phyloP scores from a whole-genome alignment of 352 stramenopile species.

The Phytophthora foliorum region DNA sequence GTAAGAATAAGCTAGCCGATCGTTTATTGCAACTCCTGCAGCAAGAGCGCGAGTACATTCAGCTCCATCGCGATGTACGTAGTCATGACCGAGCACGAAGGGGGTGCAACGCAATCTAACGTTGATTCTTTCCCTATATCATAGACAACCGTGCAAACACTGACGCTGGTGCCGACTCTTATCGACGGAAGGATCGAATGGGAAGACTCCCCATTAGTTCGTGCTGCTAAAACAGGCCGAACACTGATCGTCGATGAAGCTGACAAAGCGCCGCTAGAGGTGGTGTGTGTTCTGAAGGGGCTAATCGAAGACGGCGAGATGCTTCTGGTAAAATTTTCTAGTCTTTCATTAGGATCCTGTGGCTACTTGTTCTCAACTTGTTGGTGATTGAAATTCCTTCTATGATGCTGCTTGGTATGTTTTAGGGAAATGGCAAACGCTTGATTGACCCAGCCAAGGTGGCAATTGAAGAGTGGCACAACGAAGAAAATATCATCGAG shows the following conservation, averaged over 20 bases:
- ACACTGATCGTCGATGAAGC: slow-evolving; percentile 96
- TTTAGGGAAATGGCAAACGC: slow-evolving; percentile 88
- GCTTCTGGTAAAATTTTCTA: slow-evolving; percentile 68
- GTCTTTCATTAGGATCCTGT: background rate
- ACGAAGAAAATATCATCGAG: slow-evolving; percentile 85
- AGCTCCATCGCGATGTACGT: slow-evolving; percentile 96
- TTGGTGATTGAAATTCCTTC: background rate
- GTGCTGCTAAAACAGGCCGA: slow-evolving; percentile 92
- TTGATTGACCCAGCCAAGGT: slow-evolving; percentile 82
- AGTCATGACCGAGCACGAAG: background rate
- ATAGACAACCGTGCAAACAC: slow-evolving; percentile 94
- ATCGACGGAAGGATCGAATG: slow-evolving; percentile 91
- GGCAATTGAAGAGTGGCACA: slow-evolving; percentile 63
- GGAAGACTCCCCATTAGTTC: slow-evolving; percentile 96
- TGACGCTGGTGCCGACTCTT: slow-evolving; percentile 92
- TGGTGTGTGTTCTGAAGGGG: slow-evolving; percentile 96
- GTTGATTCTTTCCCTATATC: background rate
- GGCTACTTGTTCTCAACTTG: background rate
- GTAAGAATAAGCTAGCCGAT: slow-evolving; percentile 97
- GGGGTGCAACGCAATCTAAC: background rate
- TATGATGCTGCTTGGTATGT: background rate
- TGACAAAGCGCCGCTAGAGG: slow-evolving; percentile 97
- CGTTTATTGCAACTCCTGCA: slow-evolving; percentile 90
- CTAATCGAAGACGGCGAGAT: slow-evolving; percentile 97
- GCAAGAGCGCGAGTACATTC: slow-evolving; percentile 97